Evolutionary conservation across 495 filamentous ascomycete genomes (phyloP).

Genomic region (Lentithecium fluviatile): DNA sequence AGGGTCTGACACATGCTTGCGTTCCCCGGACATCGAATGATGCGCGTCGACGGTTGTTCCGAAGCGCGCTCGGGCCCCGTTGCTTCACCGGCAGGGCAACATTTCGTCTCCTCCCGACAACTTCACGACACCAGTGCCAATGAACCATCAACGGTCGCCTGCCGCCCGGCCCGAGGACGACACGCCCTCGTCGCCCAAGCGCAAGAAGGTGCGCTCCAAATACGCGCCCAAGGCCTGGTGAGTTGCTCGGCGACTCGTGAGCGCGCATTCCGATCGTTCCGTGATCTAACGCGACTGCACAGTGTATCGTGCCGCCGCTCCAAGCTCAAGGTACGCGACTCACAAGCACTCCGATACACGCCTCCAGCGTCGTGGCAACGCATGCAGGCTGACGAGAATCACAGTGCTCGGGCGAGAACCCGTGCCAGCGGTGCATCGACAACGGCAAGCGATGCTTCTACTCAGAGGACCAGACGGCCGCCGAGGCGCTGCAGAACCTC

Average conservation of each 20-base stretch:
- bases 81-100: neutral
- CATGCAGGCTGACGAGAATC: neutral
- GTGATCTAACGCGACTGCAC: constrained; percentile 4
- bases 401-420: constrained; percentile 32
- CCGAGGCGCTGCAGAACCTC: constrained; percentile 33
- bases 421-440: constrained; percentile 23
- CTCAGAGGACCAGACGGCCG: constrained; percentile 33
- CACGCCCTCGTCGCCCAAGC: constrained; percentile 20
- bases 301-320: constrained; percentile 27
- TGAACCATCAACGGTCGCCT: constrained; percentile 16
- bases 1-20: too few species aligned
- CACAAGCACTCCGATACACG: neutral
- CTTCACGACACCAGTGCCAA: constrained; percentile 2
- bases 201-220: constrained; percentile 30
- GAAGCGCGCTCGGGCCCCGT: neutral
- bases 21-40: too few species aligned
- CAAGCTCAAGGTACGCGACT: constrained; percentile 24
- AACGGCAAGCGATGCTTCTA: constrained; percentile 26
- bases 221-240: constrained; percentile 32
- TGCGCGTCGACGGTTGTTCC: too few species aligned
- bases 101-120: neutral
- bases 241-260: neutral
- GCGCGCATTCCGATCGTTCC: constrained; percentile 25
- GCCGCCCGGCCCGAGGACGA: constrained; percentile 14
- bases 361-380: neutral